Conservation (phyloP, 768 basidiomycete species). For the Arthromyces matolae region DNA sequence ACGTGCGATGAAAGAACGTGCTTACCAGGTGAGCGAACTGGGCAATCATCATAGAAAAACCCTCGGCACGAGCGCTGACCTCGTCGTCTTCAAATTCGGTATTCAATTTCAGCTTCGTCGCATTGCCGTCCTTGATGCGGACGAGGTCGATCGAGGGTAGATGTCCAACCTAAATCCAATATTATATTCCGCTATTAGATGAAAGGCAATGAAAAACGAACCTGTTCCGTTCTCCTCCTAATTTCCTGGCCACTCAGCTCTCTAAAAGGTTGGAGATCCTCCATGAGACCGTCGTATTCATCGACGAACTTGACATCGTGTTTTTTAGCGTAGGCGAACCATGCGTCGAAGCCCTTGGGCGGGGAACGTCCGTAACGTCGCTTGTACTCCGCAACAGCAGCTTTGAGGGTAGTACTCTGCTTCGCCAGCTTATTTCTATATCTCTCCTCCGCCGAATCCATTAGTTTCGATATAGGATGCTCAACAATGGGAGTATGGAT, state of each 20-base stretch:
- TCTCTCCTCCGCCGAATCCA: conserved; percentile 76
- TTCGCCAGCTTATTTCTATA: conserved; percentile 61
- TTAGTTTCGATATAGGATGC: conserved; percentile 84
- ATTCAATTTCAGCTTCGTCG: conserved; percentile 54
- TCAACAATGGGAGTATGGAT: conserved; percentile 14
- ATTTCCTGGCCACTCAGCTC: conserved; percentile 68
- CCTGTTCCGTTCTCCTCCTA: conserved; percentile 57
- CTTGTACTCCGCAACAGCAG: conserved; percentile 81
- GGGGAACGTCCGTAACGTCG: conserved; percentile 74
- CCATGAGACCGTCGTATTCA: conserved; percentile 80
- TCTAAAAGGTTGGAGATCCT: conserved; percentile 91
- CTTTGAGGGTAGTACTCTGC: conserved; percentile 77
- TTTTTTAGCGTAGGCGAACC: conserved; percentile 79
- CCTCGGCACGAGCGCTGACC: conserved; percentile 76
- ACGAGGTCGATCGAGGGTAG: conserved; percentile 86
- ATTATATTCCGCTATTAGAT: neutral
- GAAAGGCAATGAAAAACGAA: conserved; percentile 23
- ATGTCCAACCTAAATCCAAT: conserved; percentile 52
- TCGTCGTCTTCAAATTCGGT: conserved; percentile 62
- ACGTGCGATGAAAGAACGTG: neutral
- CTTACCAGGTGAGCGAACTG: conserved; percentile 63
- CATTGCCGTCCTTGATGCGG: conserved; percentile 64
- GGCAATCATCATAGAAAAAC: conserved; percentile 67
- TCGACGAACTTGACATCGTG: conserved; percentile 79
- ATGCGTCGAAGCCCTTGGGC: conserved; percentile 86